phyloP scores from a whole-genome alignment of 2,329 filamentous ascomycete species.

The Macrophomina phaseolina region DNA sequence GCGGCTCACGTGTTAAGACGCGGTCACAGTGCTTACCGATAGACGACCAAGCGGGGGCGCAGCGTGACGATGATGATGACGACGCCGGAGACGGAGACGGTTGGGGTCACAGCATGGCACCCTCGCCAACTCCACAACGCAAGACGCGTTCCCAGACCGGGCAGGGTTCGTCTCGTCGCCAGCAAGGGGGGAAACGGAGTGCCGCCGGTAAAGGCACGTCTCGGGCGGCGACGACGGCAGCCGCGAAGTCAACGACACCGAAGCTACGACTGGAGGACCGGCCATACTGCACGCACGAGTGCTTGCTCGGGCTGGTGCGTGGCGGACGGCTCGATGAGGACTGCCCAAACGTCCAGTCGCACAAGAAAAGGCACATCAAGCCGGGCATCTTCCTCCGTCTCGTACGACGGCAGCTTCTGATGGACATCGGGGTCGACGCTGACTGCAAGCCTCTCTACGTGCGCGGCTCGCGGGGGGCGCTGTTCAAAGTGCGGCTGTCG shows the following conservation, averaged over 20 bases:
- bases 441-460: slow-evolving; percentile 38
- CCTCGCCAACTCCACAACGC: not conserved
- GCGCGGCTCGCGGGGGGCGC: slow-evolving; percentile 45
- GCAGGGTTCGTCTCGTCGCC: no score
- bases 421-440: no score
- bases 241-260: not conserved
- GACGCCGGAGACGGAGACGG: not conserved
- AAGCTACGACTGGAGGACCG: slow-evolving; percentile 31
- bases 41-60: not conserved
- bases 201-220: no score
- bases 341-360: slow-evolving; percentile 48
- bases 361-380: slow-evolving; percentile 38
- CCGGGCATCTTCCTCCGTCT: slow-evolving; percentile 37
- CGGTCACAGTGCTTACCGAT: not conserved
- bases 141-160: no score
- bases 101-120: not conserved
- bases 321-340: slow-evolving; percentile 39
- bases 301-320: slow-evolving; percentile 45
- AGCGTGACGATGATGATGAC: not conserved
- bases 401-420: slow-evolving; percentile 42
- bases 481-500: slow-evolving; percentile 51
- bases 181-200: not conserved
- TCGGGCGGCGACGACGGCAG: not conserved
- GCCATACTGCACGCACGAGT: slow-evolving; percentile 49
- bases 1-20: not conserved